These are phyloP conservation scores for Thermothielavioides terrestris DNA, from an alignment of 495 filamentous ascomycete genomes.

Conservation along the genomic window DNA sequence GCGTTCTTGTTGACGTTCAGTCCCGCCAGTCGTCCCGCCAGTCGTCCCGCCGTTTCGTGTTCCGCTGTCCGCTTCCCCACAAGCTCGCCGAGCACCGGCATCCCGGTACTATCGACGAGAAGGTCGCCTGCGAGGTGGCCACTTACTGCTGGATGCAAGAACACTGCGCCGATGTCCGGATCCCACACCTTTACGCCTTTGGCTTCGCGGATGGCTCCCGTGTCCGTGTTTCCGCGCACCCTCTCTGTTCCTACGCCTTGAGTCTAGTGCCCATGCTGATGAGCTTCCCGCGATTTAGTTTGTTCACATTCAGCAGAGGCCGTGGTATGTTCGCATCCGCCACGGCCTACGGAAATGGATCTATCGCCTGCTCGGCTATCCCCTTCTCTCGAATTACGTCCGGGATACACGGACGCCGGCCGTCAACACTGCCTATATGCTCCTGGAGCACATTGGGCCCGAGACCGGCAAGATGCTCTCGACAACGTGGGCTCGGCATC, in stretches of 20 bases:
- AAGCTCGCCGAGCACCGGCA: conserved; percentile 25
- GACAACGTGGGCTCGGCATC: conserved; percentile 19
- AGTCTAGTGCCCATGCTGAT: not conserved
- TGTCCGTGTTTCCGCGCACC: not conserved
- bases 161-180: conserved; percentile 27
- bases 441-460: conserved; percentile 16
- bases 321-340: not conserved
- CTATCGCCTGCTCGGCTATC: not conserved
- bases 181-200: conserved; percentile 30
- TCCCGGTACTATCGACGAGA: conserved; percentile 35
- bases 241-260: not conserved
- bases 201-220: conserved; percentile 11
- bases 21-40: no score
- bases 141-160: conserved; percentile 32
- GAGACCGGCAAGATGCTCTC: conserved; percentile 31
- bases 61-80: conserved; percentile 28
- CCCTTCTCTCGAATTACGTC: not conserved
- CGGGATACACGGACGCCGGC: not conserved
- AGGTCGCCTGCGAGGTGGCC: conserved; percentile 25
- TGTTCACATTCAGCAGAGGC: not conserved
- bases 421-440: conserved; percentile 14
- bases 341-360: not conserved
- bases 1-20: no score
- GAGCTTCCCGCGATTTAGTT: not conserved
- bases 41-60: conserved; percentile 11